Base-by-base conservation (phyloP, 805 yeast species). In the Komagataella pseudopastoris region DNA sequence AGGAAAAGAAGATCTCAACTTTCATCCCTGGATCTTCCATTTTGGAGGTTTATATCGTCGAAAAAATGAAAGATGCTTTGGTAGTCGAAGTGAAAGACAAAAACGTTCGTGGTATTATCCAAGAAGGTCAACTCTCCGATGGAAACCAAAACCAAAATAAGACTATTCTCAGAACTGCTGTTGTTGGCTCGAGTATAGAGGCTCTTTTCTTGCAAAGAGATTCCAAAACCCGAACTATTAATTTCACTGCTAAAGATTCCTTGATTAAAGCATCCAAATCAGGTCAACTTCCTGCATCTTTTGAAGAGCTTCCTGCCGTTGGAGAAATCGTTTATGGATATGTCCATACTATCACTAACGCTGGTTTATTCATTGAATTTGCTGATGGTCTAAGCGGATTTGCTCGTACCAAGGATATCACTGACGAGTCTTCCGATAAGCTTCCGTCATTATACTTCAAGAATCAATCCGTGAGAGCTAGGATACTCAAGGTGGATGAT, bases 331-430 rank as follows among this genome's bases (percentile, higher is more conserved):
- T 87, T 50, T 75, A 77, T 52, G 99, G 98, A 46, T 90, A 73
- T 63, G 79, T 91, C 45, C 84, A 80, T 57, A 82, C 89, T 17
- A 78, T 84, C 17, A 86, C 95, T n/a, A 75, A 74, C 47, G 75
- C 75, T 62, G 98, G 98, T 56, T 71, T 88, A 10, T 91, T 91
- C 63, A 85, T 91, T 53, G 77, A 83, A 0, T 91, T 91, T 66
- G 88, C 83, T 52, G 84, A 85, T 56, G 78, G 76, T 51, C 76
- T 91, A 56, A 86, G 88, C 36, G 98, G 97, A 50, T 74, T 91
- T 56, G 85, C 88, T 3, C 75, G 87, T 54, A 85, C 90, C 52
- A 80, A 83, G 60, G 80, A 83, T 58, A 85, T 85, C 20, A 71
- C 80, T 4, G 77, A 76, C 39, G 72, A 74, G 49, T 74, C 71